These are phyloP conservation scores for Cyberlindnera euphorbiae DNA, from an alignment of 805 yeast species.

Conservation along the genomic window DNA sequence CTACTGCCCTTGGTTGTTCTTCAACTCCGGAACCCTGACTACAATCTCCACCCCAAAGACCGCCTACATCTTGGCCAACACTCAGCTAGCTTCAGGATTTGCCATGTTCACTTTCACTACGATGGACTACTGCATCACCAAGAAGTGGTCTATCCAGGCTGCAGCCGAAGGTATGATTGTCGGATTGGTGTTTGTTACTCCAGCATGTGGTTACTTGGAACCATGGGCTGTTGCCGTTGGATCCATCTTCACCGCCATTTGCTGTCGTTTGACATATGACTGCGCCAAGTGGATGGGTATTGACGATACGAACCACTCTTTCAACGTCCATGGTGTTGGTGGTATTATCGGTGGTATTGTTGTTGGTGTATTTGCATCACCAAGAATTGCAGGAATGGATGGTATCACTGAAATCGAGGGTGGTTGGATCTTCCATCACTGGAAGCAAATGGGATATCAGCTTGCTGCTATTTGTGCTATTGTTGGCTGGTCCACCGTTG, in stretches of 20 bases:
- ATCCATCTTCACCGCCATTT: constrained; percentile 71
- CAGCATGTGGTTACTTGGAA: constrained; percentile 86
- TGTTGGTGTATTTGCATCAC: constrained; percentile 81
- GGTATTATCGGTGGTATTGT: constrained; percentile 85
- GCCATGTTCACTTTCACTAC: constrained; percentile 88
- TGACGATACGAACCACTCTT: constrained; percentile 88
- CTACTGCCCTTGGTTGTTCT: constrained; percentile 95
- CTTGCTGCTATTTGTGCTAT: constrained; percentile 49
- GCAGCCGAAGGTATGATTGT: constrained; percentile 92
- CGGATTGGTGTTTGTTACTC: constrained; percentile 97
- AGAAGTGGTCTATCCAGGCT: constrained; percentile 89
- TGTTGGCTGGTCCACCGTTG: constrained; percentile 40
- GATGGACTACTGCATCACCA: constrained; percentile 77
- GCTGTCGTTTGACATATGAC: constrained; percentile 84
- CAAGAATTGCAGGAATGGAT: constrained; percentile 84
- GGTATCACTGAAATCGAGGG: constrained; percentile 83
- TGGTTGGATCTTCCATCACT: constrained; percentile 91
- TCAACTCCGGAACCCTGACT: constrained; percentile 82
- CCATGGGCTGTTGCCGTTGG: constrained; percentile 86
- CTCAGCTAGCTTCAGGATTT: constrained; percentile 82
- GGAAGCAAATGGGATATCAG: constrained; percentile 88
- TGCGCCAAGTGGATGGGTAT: constrained; percentile 71
- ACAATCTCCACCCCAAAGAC: constrained; percentile 78
- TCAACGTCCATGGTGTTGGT: constrained; percentile 97
- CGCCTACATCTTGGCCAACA: constrained; percentile 84